Evolutionary conservation across 1,284 basidiomycete genomes (phyloP).

Genomic region (Leccinum variabile): DNA sequence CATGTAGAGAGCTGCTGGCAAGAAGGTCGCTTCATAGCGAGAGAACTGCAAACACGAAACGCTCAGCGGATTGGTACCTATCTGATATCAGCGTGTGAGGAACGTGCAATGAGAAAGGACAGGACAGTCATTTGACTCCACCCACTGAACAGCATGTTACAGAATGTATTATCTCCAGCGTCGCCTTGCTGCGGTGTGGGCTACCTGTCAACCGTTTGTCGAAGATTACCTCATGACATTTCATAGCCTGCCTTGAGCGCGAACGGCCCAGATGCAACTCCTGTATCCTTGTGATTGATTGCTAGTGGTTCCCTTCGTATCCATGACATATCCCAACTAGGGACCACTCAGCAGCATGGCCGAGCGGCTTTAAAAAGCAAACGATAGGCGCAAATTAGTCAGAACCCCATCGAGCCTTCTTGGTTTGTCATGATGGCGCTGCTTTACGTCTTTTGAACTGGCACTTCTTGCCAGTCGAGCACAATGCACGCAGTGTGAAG

Average conservation of each 20-base stretch:
- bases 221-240: constrained; percentile 12
- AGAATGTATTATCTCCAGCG: not conserved
- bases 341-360: too few species aligned
- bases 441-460: not conserved
- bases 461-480: not conserved
- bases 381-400: not conserved
- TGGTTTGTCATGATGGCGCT: not conserved
- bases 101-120: not conserved
- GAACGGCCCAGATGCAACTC: not conserved
- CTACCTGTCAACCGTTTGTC: not conserved
- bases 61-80: not conserved
- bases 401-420: not conserved
- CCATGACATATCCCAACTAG: too few species aligned
- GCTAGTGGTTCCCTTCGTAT: too few species aligned
- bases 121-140: not conserved
- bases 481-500: not conserved
- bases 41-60: not conserved
- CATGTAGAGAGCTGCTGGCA: not conserved
- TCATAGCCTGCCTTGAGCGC: constrained; percentile 18
- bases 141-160: not conserved
- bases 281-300: not conserved
- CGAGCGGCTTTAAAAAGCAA: not conserved
- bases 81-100: not conserved
- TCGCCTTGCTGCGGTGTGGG: not conserved
- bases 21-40: not conserved